Evolutionary conservation across 176 grass and related monocot species (phyloP).

Genomic region (Echinochloa phyllopogon): DNA sequence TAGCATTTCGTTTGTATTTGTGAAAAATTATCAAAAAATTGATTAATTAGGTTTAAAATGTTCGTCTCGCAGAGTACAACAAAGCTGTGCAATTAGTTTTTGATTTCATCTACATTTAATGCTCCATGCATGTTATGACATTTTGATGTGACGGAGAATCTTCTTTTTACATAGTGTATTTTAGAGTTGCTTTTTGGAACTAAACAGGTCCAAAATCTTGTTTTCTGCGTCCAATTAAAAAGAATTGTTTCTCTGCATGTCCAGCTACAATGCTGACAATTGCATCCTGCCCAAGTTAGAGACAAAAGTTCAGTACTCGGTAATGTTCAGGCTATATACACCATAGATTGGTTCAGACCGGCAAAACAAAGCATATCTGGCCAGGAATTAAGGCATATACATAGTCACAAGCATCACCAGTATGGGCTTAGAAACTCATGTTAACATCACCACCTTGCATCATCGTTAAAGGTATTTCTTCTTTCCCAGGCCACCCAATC

Average conservation of each 20-base stretch:
- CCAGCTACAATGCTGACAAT: neutral
- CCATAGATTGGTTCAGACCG: neutral
- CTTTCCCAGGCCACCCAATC: slow-evolving; percentile 59
- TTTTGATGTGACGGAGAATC: too few species aligned
- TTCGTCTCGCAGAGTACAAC: too few species aligned
- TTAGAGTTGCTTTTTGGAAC: too few species aligned
- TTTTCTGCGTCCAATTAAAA: neutral
- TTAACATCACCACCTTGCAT: slow-evolving; percentile 51
- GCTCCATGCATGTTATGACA: too few species aligned
- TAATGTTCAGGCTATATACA: neutral
- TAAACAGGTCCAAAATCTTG: too few species aligned
- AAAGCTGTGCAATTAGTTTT: too few species aligned
- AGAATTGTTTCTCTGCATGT: neutral
- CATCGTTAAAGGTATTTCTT: slow-evolving; percentile 78
- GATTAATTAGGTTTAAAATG: too few species aligned
- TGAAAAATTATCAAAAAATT: too few species aligned
- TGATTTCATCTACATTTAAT: too few species aligned
- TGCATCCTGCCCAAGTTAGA: neutral
- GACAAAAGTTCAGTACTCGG: slow-evolving; percentile 11
- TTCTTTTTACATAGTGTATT: too few species aligned
- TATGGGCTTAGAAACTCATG: slow-evolving; percentile 20
- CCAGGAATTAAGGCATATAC: slow-evolving; percentile 50
- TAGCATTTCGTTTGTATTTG: too few species aligned
- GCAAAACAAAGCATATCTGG: slow-evolving; percentile 44
- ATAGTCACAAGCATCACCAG: slow-evolving; percentile 27